Base-by-base conservation (phyloP, 495 filamentous ascomycete genomes). In the Penicillium arizonense region DNA sequence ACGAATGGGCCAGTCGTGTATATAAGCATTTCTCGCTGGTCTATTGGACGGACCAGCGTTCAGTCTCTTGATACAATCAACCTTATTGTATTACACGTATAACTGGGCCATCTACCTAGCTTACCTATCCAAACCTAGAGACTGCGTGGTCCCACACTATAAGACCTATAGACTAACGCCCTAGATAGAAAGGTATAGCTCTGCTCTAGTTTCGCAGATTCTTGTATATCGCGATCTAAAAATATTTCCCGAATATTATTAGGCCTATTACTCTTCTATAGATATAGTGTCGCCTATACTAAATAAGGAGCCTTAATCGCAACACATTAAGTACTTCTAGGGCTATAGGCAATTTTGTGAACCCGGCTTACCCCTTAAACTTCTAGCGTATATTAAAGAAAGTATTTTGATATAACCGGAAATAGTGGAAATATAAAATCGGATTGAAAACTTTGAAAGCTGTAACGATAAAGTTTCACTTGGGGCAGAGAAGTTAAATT, bases 281-380 rank as follows among this genome's bases (percentile, higher is more conserved):
- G 38, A 61, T 47, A 65, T 47, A 37, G 47, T 61, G 20, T 23
- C 33, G 33, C 47, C 57, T 47, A 38, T 65, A 52, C 42, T 65
- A 8, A 41, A 56, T 34, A 37, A 61, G 43, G 44, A 53, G 43
- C 41, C 43, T 20, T 13, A 57, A 35, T 55, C 49, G 10, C 44
- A 62, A 36, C 44, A 61, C 21, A 65, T 65, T 38, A 46, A 62
- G 34, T 59, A 62, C 37, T 62, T 59, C 44, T 32, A 61, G 56
- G 54, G 50, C n/a, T 65, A 57, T 24, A 43, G 45, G 5, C 28
- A 59, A 47, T 62, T 55, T 47, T 53, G 39, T 39, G 50, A 65
- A 51, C 40, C 18, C 33, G 48, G 53, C 13, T 36, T 65, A 4
- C 56, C 53, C 37, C 7, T 42, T 11, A 30, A 57, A 53, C 38